Base-by-base conservation (phyloP, 352 stramenopile genomes). In the Thraustochytrium striatum region DNA sequence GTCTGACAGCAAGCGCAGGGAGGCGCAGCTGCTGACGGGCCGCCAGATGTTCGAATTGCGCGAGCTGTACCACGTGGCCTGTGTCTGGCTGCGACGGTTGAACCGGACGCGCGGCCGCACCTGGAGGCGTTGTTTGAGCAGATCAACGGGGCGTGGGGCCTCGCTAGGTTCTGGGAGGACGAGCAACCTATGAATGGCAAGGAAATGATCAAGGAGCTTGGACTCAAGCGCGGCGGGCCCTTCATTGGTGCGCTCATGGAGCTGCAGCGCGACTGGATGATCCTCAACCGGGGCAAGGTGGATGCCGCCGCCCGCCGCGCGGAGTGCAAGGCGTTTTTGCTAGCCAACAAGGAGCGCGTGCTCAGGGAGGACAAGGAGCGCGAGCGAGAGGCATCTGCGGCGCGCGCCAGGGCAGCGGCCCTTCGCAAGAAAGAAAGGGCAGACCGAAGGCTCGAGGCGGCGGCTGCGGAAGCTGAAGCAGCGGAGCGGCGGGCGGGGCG, bases 221-320 rank as follows among this genome's bases (percentile, higher is more conserved):
- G 65, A 25, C 41, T 75, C 33, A 61, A 41, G 28, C 13, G 41
- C 21, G 65, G 65, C 33, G 65, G 65, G 9, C 41, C 65, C 9
- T 36, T 53, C 38, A 75, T 75, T 36, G 65, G 65, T n/a, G 50
- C 50, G 13, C 43, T 75, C 21, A 75, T 75, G 65, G 52, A 61
- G 19, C 65, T n/a, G 9, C 65, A 75, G 65, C 44, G 41, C 2
- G 39, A 72, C 13, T 75, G 65, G 65, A 30, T 30, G 9, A 61
- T 61, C 30, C 65, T 59, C 8, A 3, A 75, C 25, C 65, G 65
- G 13, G 44, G 65, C 11, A 16, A 25, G 16, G 47, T 16, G 16
- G 38, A 61, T 32, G 3, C 52, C 3, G 19, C 16, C n/a, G 43
- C 65, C 28, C 19, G 16, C 16, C 43, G 52, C 43, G 39, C 25